These are phyloP conservation scores for Balakata baccata DNA, from an alignment of 345 rosid species.

Conservation along the genomic window DNA sequence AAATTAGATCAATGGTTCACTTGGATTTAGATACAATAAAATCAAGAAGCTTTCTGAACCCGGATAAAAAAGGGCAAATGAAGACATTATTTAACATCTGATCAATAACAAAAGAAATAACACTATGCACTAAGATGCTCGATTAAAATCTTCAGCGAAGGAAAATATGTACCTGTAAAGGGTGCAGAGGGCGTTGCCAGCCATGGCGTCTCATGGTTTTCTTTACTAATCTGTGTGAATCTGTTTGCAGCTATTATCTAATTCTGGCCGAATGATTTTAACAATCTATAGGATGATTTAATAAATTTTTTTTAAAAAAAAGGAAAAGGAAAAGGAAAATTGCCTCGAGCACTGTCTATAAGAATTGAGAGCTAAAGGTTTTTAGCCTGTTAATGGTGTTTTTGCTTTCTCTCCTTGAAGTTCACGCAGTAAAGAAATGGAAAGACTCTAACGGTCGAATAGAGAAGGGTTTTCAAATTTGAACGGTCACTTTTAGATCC, in stretches of 20 bases:
- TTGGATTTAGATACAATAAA: too few relatives aligned
- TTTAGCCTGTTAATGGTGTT: not conserved
- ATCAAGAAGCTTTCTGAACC: too few relatives aligned
- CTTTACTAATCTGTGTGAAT: not conserved
- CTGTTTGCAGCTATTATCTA: not conserved
- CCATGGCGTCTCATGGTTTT: constrained; percentile 73
- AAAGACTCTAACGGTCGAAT: constrained; percentile 41
- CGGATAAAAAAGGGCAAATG: too few relatives aligned
- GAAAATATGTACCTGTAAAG: constrained; percentile 58
- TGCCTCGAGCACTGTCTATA: too few relatives aligned
- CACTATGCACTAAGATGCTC: too few relatives aligned
- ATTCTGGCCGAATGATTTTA: not conserved
- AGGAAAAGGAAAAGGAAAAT: not conserved
- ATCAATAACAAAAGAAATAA: too few relatives aligned
- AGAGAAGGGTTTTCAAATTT: constrained; percentile 33
- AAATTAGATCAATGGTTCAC: too few relatives aligned
- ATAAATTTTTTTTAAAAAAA: too few relatives aligned
- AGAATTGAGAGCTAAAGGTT: not conserved
- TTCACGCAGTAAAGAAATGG: not conserved
- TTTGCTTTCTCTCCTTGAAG: not conserved
- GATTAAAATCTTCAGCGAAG: not conserved
- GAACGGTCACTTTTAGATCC: constrained; percentile 26
- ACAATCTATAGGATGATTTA: constrained; percentile 6
- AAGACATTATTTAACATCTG: too few relatives aligned
- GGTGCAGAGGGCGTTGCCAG: constrained; percentile 90